These are phyloP conservation scores for Collybiopsis confluens DNA, from an alignment of 768 basidiomycete species.

Conservation along the genomic window DNA sequence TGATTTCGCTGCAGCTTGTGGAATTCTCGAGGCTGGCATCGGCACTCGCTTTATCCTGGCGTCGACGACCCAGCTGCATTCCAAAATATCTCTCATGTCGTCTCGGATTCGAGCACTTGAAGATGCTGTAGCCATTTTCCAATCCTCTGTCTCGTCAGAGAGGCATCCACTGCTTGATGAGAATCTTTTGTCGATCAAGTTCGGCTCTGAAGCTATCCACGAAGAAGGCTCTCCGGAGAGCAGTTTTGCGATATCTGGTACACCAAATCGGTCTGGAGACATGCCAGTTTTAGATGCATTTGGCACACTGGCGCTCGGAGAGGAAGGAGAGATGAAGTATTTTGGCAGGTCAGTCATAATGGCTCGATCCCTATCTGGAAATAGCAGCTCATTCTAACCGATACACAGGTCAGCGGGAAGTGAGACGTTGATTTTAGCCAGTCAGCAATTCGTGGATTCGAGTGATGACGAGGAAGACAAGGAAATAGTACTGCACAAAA, in stretches of 20 bases:
- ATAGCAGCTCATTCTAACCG: conserved; percentile 8
- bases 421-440: conserved; percentile 2
- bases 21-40: conserved; percentile 22
- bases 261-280: background rate
- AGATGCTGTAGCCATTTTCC: conserved; percentile 61
- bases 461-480: conserved; percentile 22
- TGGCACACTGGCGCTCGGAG: conserved; percentile 60
- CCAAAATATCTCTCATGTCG: conserved; percentile 64
- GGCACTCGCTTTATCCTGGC: conserved; percentile 55
- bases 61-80: conserved; percentile 61
- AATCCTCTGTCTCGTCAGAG: conserved; percentile 50
- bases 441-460: conserved; percentile 22
- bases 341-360: conserved; percentile 63
- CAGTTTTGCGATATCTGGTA: conserved; percentile 17
- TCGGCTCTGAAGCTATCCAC: conserved; percentile 45
- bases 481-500: too few species aligned
- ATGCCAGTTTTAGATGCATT: conserved; percentile 43
- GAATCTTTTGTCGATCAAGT: conserved; percentile 52
- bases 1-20: conserved; percentile 28
- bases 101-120: conserved; percentile 66
- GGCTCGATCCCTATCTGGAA: conserved; percentile 23
- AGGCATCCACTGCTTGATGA: conserved; percentile 57
- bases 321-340: conserved; percentile 58
- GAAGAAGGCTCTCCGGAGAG: conserved; percentile 17
- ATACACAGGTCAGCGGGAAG: conserved; percentile 31